Evolutionary conservation across 1,284 basidiomycete genomes (phyloP).

Genomic region (Ustilago tritici): DNA sequence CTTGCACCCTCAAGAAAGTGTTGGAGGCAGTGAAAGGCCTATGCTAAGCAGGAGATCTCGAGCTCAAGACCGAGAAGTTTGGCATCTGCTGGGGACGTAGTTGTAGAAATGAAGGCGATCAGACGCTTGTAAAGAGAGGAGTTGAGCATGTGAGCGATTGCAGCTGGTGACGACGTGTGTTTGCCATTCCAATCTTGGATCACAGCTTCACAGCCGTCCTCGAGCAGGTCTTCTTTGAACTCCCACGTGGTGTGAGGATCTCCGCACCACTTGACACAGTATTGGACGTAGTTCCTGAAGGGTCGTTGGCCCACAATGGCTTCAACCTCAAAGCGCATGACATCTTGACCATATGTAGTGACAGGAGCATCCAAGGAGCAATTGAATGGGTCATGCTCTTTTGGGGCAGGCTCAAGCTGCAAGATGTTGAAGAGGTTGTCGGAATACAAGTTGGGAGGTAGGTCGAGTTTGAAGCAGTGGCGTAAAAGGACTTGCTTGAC

Average conservation of each 20-base stretch:
- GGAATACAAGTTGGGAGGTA: background rate
- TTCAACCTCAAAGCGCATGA: background rate
- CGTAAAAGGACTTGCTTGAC: background rate
- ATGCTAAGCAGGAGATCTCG: too few species aligned
- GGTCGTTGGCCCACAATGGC: background rate
- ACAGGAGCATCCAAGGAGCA: background rate
- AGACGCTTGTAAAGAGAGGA: too few species aligned
- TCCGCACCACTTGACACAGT: background rate
- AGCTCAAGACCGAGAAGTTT: too few species aligned
- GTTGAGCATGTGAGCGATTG: too few species aligned
- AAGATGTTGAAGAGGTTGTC: background rate
- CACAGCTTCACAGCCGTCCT: background rate
- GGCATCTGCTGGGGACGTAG: too few species aligned
- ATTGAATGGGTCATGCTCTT: too few species aligned
- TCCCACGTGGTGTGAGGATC: background rate
- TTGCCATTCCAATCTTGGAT: background rate
- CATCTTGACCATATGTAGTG: background rate
- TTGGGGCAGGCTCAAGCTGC: background rate
- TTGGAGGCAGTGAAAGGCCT: background rate
- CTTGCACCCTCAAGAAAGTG: constrained; percentile 6
- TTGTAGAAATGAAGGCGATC: too few species aligned
- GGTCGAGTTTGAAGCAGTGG: background rate
- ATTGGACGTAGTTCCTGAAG: background rate
- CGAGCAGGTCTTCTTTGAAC: background rate
- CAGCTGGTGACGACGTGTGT: too few species aligned